Base-by-base conservation (phyloP, 1,139 yeast genomes). In the Eremothecium gossypii region DNA sequence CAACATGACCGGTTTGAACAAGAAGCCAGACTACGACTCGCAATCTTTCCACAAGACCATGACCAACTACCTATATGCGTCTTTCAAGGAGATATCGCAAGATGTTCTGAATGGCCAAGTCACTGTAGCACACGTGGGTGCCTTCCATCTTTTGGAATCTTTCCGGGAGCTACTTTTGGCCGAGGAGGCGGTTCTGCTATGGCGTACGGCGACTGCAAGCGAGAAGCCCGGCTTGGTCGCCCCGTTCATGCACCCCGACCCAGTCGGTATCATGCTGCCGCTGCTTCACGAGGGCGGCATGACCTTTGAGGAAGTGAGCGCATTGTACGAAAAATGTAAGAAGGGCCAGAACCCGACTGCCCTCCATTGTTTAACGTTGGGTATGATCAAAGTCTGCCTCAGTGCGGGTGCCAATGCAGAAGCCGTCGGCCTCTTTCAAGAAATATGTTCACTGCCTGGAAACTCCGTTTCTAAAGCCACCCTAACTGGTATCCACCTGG, bases 241-340 rank as follows among this genome's bases (percentile, higher is more conserved):
- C 35, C 51, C 65, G 29, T 67, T 67, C 48, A 55, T 58, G 61
- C 69, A 69, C 53, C 83, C 78, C 48, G 68, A 68, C 46, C 83
- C 83, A 12, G 76, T 83, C 50, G 85, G 93, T 27, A 76, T 80
- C 8, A 74, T 83, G 30, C 70, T 85, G 55, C 87, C 87, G 28
- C 70, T 82, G 34, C 73, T 86, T 49, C 79, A 71, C 50, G 77
- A 76, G 46, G 69, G 74, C 41, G 78, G 82, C 38, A 73, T 81
- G 43, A 65, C 74, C 20, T 81, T 83, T 54, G 78, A 76, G 38
- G 86, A 81, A 50, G 67, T 77, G 40, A 71, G 71, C 55, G 50
- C 55, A 11, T 63, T 75, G 43, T 77, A 70, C 55, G 58, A 65
- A 31, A 67, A 66, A 31, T 66, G 74, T 11, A 68, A 68, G 37